Evolutionary conservation across 2,329 filamentous ascomycete species (phyloP).

Genomic region (Shiraia sp.): DNA sequence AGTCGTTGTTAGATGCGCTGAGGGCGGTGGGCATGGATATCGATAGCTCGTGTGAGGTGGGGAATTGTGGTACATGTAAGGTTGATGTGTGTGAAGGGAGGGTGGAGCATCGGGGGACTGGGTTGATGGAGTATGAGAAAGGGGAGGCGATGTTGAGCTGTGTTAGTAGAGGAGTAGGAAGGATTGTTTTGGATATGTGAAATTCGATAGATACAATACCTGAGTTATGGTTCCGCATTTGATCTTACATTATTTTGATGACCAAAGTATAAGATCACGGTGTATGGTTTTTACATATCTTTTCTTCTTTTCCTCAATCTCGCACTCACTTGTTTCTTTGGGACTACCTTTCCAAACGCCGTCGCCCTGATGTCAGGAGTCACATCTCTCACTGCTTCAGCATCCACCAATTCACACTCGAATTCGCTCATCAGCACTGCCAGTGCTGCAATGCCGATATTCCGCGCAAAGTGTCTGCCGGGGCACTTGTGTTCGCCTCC

Average conservation of each 20-base stretch:
- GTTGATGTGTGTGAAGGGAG: conserved; percentile 45
- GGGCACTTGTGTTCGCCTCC: conserved; percentile 25
- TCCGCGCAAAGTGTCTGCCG: conserved; percentile 16
- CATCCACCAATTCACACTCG: too few relatives aligned
- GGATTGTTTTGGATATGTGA: conserved; percentile 47
- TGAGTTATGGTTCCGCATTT: too few relatives aligned
- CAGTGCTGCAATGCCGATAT: conserved; percentile 16
- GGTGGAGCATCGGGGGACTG: conserved; percentile 47
- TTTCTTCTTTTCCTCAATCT: not conserved
- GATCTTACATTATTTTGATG: too few relatives aligned
- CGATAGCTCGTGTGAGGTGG: conserved; percentile 49
- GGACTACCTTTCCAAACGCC: not conserved
- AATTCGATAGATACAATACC: too few relatives aligned
- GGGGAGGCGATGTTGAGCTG: conserved; percentile 41
- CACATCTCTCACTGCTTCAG: not conserved
- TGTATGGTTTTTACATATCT: not conserved
- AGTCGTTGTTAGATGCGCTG: conserved; percentile 49
- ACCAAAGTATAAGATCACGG: too few relatives aligned
- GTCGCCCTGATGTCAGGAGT: not conserved
- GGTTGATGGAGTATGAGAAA: conserved; percentile 49
- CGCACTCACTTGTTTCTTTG: not conserved
- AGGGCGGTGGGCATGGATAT: conserved; percentile 50
- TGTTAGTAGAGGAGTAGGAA: conserved; percentile 42
- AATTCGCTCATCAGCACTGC: conserved; percentile 9
- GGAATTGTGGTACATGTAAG: conserved; percentile 51